Evolutionary conservation across 441 rosid genomes (phyloP).

Genomic region (Syzygium malaccense): DNA sequence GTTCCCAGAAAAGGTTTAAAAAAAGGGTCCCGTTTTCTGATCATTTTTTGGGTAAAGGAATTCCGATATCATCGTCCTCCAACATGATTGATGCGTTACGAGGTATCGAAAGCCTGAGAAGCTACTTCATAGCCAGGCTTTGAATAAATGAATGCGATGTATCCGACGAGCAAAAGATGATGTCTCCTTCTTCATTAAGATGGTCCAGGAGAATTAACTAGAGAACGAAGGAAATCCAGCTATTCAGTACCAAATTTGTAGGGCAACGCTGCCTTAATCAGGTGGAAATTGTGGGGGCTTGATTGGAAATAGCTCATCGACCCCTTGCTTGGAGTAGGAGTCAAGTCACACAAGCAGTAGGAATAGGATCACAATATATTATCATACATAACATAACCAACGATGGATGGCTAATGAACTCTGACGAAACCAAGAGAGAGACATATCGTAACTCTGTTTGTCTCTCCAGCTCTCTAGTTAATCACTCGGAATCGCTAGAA

Average conservation of each 20-base stretch:
- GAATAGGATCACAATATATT: neutral
- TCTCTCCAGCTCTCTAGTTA: neutral
- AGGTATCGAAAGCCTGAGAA: neutral
- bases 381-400: neutral
- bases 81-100: rapidly evolving
- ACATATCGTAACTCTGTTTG: neutral
- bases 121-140: neutral
- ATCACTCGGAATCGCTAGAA: rapidly evolving
- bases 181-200: neutral
- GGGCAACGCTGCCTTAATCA: too few relatives aligned
- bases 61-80: rapidly evolving
- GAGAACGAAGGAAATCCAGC: neutral
- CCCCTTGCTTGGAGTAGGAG: too few relatives aligned
- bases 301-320: too few relatives aligned
- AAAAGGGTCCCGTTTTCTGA: neutral
- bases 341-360: neutral
- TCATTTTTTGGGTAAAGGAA: neutral
- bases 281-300: too few relatives aligned
- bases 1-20: neutral
- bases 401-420: neutral
- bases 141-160: neutral
- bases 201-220: neutral
- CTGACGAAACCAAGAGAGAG: neutral
- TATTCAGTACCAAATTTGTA: neutral
- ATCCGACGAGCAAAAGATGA: neutral